phyloP scores from a whole-genome alignment of 306 rosid species.

The Vicia villosa region DNA sequence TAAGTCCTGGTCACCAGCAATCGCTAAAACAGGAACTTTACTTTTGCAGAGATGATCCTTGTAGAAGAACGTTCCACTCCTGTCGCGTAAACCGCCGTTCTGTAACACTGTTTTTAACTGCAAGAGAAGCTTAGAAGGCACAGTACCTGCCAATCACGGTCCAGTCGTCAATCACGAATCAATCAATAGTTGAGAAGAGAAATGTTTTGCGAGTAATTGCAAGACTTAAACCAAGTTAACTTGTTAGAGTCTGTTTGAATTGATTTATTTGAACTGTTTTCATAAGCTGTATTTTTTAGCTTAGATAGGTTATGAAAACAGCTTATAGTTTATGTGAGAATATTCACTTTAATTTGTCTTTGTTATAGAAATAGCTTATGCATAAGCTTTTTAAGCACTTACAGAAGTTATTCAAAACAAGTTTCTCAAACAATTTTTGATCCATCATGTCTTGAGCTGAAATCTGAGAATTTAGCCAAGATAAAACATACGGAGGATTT shows the following conservation, averaged over 20 bases:
- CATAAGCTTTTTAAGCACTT: constrained; percentile 34
- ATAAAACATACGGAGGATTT: constrained; percentile 54
- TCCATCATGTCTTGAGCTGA: constrained; percentile 80
- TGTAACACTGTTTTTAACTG: constrained; percentile 69
- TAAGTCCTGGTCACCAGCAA: constrained; percentile 86
- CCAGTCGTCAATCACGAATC: constrained; percentile 17
- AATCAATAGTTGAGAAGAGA: constrained; percentile 14
- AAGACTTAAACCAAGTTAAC: not conserved
- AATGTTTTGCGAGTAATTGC: not conserved
- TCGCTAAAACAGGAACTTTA: constrained; percentile 72
- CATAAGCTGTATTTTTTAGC: not conserved
- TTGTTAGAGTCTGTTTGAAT: not conserved
- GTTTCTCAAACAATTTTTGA: constrained; percentile 66
- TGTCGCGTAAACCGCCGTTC: constrained; percentile 71
- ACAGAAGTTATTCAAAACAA: constrained; percentile 77
- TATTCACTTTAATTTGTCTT: not conserved
- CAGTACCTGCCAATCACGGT: constrained; percentile 60
- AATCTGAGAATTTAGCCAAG: constrained; percentile 77
- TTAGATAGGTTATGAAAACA: not conserved
- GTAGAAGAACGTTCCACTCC: constrained; percentile 69
- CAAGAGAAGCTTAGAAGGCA: constrained; percentile 80
- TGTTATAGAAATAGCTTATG: not conserved
- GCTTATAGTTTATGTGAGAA: not conserved
- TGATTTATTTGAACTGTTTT: not conserved
- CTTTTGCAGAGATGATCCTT: constrained; percentile 67